Evolutionary conservation across 352 stramenopile species (phyloP), one percentile per base, ranked within the genome.

Genomic region (Peronosclerospora sorghi): DNA sequence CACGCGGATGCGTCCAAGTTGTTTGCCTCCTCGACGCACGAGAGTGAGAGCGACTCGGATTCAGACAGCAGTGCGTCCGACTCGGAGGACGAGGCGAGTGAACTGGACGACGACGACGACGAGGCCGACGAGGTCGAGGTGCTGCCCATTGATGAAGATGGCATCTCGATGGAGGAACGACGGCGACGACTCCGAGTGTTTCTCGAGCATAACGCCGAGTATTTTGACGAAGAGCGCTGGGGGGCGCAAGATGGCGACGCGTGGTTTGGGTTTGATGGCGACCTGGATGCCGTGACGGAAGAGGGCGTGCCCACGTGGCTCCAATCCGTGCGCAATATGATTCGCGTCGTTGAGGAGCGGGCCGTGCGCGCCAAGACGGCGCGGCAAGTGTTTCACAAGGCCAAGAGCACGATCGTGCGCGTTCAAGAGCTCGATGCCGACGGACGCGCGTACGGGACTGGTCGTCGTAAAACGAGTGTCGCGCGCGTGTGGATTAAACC

Each of bases 401-500:
- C 75, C 40, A 81, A 74, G 51, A 85, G 73, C 59, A 85, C 84
- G 55, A 61, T 87, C 8, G 54, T 77, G 51, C 80, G 80, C 32
- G 50, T 77, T 32, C 62, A 63, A 37, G 76, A 83, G 53, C 55
- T 88, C 21, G 81, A 93, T 56, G 72, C 75, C 37, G 56, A 83
- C 39, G 81, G 77, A 20, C 81, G 81, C 32, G 77, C 81, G 29
- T 93, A 96, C 61, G 91, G 86, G 42, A 91, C 88, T 21, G 91
- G 91, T 35, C 86, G 86, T 34, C 89, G 94, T 10, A 98, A 98
- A 72, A 96, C 78, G n/a, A 86, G 83, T 30, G 79, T 78, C 26
- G 93, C 94, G 7, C 80, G 89, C 32, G 94, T 97, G 45, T 97
- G 88, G 86, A 80, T 98, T 51, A 92, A 96, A 53, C 75, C 75